A percentile compares a stretch with the other conserved stretches of the same genome.
Conservation (phyloP, 2,329 filamentous ascomycete species). For the Trichoderma simmonsii region DNA sequence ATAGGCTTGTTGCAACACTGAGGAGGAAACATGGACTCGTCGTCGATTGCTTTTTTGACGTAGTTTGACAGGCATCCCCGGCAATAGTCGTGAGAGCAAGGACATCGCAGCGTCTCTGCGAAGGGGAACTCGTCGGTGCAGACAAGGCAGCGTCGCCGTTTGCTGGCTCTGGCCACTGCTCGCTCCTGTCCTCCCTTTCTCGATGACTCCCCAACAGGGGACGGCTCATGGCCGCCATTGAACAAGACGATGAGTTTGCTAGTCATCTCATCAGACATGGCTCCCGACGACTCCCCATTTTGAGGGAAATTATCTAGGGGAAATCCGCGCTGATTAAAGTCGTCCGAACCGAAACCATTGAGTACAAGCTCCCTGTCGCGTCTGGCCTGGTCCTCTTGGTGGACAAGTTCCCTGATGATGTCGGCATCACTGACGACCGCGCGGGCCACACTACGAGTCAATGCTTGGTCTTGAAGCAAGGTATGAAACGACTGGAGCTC, state of each 20-base stretch:
- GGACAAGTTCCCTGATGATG: slow-evolving; percentile 8
- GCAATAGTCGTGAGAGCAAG: slow-evolving; percentile 52
- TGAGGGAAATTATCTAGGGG: not conserved
- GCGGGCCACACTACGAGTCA: slow-evolving; percentile 23
- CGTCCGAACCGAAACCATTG: not conserved
- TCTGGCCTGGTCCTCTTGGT: slow-evolving; percentile 1
- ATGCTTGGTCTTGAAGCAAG: slow-evolving; percentile 17
- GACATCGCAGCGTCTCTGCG: slow-evolving; percentile 15
- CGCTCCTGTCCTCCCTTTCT: not conserved
- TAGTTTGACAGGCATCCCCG: slow-evolving; percentile 42
- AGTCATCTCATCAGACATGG: slow-evolving; percentile 10
- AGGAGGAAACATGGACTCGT: slow-evolving; percentile 53
- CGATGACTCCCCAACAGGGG: not conserved
- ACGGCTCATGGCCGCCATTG: not conserved
- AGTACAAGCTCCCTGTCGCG: not conserved
- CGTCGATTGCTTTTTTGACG: slow-evolving; percentile 39
- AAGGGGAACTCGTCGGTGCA: slow-evolving; percentile 5
- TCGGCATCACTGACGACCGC: slow-evolving; percentile 19
- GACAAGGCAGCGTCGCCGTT: not conserved
- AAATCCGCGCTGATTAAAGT: not conserved
- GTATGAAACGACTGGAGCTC: slow-evolving; percentile 19
- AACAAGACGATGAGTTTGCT: not conserved
- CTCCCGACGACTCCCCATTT: not conserved
- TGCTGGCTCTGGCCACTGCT: not conserved
- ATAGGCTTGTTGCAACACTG: slow-evolving; percentile 48